These are phyloP conservation scores for Erysimum cheiranthoides DNA, from an alignment of 345 rosid genomes.

Conservation along the genomic window DNA sequence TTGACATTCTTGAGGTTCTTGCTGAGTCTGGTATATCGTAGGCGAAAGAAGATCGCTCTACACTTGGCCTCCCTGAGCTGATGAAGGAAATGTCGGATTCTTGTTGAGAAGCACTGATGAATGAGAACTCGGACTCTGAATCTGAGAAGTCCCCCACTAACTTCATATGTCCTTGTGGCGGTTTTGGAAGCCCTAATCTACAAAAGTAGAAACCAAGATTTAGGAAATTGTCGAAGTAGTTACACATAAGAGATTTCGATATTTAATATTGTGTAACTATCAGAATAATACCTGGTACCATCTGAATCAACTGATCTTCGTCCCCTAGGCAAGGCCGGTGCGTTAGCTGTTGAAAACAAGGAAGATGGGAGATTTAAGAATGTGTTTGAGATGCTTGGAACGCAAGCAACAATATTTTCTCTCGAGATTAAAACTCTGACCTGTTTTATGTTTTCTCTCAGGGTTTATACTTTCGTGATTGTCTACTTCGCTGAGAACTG, in stretches of 20 bases:
- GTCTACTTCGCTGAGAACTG: slow-evolving; percentile 55
- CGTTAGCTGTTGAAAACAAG: slow-evolving; percentile 49
- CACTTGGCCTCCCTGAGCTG: slow-evolving; percentile 76
- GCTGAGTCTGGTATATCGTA: slow-evolving; percentile 56
- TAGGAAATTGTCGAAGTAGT: background rate
- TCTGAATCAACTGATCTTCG: slow-evolving; percentile 52
- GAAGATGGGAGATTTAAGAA: background rate
- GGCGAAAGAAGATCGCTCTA: slow-evolving; percentile 60
- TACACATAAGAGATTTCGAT: background rate
- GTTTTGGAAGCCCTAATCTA: slow-evolving; percentile 61
- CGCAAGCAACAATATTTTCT: background rate
- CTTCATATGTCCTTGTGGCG: slow-evolving; percentile 48
- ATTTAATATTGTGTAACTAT: background rate
- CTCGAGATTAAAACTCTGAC: slow-evolving; percentile 43
- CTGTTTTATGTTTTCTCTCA: slow-evolving; percentile 47
- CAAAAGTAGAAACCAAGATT: slow-evolving; percentile 26
- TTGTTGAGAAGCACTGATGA: slow-evolving; percentile 45
- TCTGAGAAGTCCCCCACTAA: slow-evolving; percentile 57
- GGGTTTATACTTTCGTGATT: slow-evolving; percentile 25
- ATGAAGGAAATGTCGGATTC: slow-evolving; percentile 77
- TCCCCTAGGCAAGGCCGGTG: slow-evolving; percentile 43
- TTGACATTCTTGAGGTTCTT: slow-evolving; percentile 57
- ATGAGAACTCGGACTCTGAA: slow-evolving; percentile 73
- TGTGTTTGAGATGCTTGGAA: slow-evolving; percentile 26
- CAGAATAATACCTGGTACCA: slow-evolving; percentile 24